Conservation (phyloP, 108 stramenopile species). For the Skeletonema marinoi region DNA sequence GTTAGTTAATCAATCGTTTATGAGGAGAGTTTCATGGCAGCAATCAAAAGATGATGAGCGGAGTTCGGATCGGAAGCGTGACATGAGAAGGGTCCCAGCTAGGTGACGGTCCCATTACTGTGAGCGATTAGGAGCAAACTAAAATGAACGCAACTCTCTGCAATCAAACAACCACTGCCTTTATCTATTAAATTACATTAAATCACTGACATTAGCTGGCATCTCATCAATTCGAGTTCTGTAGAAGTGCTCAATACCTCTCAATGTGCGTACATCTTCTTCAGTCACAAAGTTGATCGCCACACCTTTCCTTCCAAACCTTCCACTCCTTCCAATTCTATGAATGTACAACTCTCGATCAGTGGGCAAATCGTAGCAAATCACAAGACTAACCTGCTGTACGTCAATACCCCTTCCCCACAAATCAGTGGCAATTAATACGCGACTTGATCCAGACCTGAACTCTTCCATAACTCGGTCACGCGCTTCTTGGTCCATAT, state of each 20-base stretch:
- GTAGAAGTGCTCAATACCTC: conserved; percentile 98
- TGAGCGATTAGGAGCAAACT: no score
- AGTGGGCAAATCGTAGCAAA: conserved; percentile 96
- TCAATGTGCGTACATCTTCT: conserved; percentile 89
- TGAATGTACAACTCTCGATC: conserved; percentile 98
- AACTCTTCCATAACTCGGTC: conserved; percentile 98
- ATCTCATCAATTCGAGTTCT: conserved; percentile 96
- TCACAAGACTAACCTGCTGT: conserved; percentile 98
- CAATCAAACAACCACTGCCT: no score
- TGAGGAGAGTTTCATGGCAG: no score
- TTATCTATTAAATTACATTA: conserved; percentile 53
- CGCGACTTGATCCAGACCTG: conserved; percentile 92
- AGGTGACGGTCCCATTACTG: no score
- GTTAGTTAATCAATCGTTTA: background rate
- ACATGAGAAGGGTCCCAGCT: no score
- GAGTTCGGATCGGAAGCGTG: no score
- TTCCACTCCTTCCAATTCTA: conserved; percentile 96
- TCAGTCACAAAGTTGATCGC: conserved; percentile 98
- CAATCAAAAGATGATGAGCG: background rate
- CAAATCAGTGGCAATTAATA: conserved; percentile 97
- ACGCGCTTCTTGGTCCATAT: conserved; percentile 93
- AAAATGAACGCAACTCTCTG: no score
- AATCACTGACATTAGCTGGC: conserved; percentile 93
- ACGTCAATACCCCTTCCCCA: conserved; percentile 99
- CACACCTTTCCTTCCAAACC: conserved; percentile 98